Conservation (phyloP, 164 flowering plant genomes). For the Magnolia changhungtana region DNA sequence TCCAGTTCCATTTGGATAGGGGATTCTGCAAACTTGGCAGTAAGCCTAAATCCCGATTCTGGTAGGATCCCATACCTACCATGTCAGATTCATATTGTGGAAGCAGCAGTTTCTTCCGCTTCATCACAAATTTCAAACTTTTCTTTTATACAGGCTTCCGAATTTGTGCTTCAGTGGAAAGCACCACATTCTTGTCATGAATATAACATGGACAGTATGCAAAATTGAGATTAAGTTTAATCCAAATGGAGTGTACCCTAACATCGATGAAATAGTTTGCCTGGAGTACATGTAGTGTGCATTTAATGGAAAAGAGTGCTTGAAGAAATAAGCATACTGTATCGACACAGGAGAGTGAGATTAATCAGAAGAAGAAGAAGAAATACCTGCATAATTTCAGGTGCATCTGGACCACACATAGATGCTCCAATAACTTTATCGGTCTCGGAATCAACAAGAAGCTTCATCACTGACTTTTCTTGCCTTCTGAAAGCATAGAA, state of each 20-base stretch:
- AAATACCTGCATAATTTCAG: conserved; percentile 92
- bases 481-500: conserved; percentile 52
- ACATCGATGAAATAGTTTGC: too few species aligned
- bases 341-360: neutral
- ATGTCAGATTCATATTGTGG: neutral
- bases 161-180: too few species aligned
- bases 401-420: conserved; percentile 96
- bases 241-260: too few species aligned
- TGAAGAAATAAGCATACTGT: neutral
- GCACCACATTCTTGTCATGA: too few species aligned
- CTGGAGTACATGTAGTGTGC: too few species aligned
- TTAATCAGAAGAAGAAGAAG: neutral
- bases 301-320: neutral
- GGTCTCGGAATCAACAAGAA: conserved; percentile 79
- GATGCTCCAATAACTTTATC: conserved; percentile 94
- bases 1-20: neutral
- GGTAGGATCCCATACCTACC: neutral
- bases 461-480: conserved; percentile 90
- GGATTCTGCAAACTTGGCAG: neutral
- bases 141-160: too few species aligned
- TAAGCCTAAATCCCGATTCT: neutral
- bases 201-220: too few species aligned
- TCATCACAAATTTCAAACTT: too few species aligned
- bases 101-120: neutral
- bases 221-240: too few species aligned